These are phyloP conservation scores for Lactarius vividus DNA, from an alignment of 768 basidiomycete species.

Conservation along the genomic window DNA sequence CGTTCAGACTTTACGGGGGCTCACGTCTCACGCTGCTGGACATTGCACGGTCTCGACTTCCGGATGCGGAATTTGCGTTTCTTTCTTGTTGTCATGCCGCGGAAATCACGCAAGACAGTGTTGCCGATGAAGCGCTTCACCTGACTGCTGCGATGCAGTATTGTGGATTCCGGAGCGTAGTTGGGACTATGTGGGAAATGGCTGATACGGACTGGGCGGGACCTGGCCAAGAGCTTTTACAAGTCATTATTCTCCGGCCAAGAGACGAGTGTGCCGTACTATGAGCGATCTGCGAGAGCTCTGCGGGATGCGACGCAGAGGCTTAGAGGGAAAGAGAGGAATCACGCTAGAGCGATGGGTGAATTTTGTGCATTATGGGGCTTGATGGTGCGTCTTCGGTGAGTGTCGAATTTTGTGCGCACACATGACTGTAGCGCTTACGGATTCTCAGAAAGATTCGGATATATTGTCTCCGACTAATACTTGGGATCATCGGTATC, in stretches of 20 bases:
- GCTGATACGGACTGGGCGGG: conserved; percentile 19
- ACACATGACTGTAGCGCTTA: not conserved
- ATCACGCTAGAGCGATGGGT: conserved; percentile 17
- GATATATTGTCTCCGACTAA: too few relatives aligned
- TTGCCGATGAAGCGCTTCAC: conserved; percentile 23
- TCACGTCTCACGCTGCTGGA: too few relatives aligned
- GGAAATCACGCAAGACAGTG: not conserved
- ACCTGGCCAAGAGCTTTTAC: conserved; percentile 16
- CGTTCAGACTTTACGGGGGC: too few relatives aligned
- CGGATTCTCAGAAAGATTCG: not conserved
- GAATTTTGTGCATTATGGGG: conserved; percentile 22
- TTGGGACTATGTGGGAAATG: conserved; percentile 21
- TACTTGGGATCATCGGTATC: too few relatives aligned
- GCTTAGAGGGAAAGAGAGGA: conserved; percentile 9
- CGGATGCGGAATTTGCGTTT: too few relatives aligned
- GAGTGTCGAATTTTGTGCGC: not conserved
- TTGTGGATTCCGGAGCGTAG: conserved; percentile 17
- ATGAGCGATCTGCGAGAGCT: conserved; percentile 6
- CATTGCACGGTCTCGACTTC: too few relatives aligned
- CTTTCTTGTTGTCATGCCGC: conserved; percentile 16
- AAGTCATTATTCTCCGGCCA: not conserved
- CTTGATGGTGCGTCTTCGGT: not conserved
- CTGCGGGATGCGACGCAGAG: conserved; percentile 10
- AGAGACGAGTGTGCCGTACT: not conserved
- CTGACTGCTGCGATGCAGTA: conserved; percentile 26